Evolutionary conservation across 176 grass and related monocot genomes (phyloP).

Genomic region (Phoenix roebelenii): DNA sequence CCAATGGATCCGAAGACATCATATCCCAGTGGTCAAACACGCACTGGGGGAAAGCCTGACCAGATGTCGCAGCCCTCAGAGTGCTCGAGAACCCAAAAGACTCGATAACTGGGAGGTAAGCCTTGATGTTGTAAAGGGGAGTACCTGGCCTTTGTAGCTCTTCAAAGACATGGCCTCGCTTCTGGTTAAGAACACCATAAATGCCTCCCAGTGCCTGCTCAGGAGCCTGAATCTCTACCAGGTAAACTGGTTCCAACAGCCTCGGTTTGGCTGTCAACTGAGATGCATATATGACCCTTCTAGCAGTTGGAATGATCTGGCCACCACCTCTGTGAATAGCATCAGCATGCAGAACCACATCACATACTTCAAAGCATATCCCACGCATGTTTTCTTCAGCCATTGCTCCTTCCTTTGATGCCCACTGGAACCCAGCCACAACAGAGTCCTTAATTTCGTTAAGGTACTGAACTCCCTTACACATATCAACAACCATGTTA

Average conservation of each 20-base stretch:
- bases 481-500: slow-evolving; percentile 89
- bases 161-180: slow-evolving; percentile 71
- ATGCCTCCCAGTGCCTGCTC: slow-evolving; percentile 68
- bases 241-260: slow-evolving; percentile 67
- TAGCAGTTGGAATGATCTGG: slow-evolving; percentile 71
- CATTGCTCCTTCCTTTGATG: slow-evolving; percentile 69
- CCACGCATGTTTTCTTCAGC: slow-evolving; percentile 82
- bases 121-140: slow-evolving; percentile 80
- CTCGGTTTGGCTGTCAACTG: slow-evolving; percentile 62
- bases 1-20: slow-evolving; percentile 57
- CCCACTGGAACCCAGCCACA: slow-evolving; percentile 84
- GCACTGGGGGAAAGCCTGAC: slow-evolving; percentile 49
- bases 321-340: slow-evolving; percentile 84
- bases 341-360: slow-evolving; percentile 86
- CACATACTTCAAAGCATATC: slow-evolving; percentile 73
- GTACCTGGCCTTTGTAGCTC: slow-evolving; percentile 70
- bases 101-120: slow-evolving; percentile 56
- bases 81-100: slow-evolving; percentile 38
- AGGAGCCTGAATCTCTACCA: slow-evolving; percentile 68
- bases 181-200: slow-evolving; percentile 67
- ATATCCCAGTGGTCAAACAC: slow-evolving; percentile 75
- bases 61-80: slow-evolving; percentile 47
- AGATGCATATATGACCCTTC: slow-evolving; percentile 64
- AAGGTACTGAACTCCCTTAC: slow-evolving; percentile 87
- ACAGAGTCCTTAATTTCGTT: slow-evolving; percentile 93